A percentile compares a stretch with the other conserved stretches of the same genome.
phyloP scores from a whole-genome alignment of 208 protist genomes.

The Trypanosoma mega region DNA sequence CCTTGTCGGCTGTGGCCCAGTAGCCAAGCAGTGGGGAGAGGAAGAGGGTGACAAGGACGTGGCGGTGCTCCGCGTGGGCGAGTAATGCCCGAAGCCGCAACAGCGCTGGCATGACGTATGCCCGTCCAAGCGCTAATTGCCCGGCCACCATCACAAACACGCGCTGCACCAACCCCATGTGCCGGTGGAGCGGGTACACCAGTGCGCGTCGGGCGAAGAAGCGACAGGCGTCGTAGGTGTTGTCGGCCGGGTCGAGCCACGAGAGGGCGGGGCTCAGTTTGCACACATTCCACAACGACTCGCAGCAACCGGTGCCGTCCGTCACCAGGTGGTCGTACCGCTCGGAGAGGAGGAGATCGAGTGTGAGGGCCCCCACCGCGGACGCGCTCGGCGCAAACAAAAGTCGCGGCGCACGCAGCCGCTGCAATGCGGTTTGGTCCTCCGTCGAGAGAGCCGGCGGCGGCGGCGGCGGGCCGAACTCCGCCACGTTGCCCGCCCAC shows the following conservation, averaged over 20 bases:
- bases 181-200: constrained; percentile 84
- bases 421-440: constrained; percentile 49
- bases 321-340: constrained; percentile 90
- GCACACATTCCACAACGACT: constrained; percentile 89
- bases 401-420: constrained; percentile 42
- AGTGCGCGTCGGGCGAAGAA: constrained; percentile 76
- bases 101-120: constrained; percentile 68
- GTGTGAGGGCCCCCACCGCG: constrained; percentile 62
- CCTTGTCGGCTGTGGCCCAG: constrained; percentile 50
- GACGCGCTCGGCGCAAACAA: constrained; percentile 50
- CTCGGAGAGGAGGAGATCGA: constrained; percentile 83
- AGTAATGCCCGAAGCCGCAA: constrained; percentile 74
- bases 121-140: constrained; percentile 66
- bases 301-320: constrained; percentile 79
- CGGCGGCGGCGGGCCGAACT: constrained; percentile 49
- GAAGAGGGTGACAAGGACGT: constrained; percentile 78
- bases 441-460: constrained; percentile 49
- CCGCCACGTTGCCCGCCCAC: constrained; percentile 77
- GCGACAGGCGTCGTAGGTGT: constrained; percentile 73
- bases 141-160: constrained; percentile 69
- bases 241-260: constrained; percentile 77
- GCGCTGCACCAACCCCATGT: constrained; percentile 73
- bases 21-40: constrained; percentile 76
- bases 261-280: constrained; percentile 80
- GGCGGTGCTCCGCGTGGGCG: constrained; percentile 77